These are phyloP conservation scores for Pleomassaria siparia DNA, from an alignment of 2,329 filamentous ascomycete species.

Conservation along the genomic window DNA sequence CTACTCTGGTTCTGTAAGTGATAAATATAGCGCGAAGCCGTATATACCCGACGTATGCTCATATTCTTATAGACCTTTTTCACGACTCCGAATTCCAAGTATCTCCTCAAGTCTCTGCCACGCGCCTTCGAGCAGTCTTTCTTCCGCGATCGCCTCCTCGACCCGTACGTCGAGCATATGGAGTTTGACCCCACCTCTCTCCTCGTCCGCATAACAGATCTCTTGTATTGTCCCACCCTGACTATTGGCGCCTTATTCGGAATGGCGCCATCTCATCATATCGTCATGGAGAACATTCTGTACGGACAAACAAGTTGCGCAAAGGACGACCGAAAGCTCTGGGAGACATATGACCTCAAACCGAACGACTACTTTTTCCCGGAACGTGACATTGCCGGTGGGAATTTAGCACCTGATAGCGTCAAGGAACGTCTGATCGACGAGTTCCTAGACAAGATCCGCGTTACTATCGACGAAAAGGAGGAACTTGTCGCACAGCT, in stretches of 20 bases:
- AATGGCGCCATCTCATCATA: conserved; percentile 68
- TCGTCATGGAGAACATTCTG: conserved; percentile 76
- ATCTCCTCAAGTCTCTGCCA: conserved; percentile 71
- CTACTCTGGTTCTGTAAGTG: conserved; percentile 69
- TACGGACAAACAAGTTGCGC: conserved; percentile 56
- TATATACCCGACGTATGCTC: not conserved
- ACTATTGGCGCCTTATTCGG: conserved; percentile 64
- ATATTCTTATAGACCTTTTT: conserved; percentile 62
- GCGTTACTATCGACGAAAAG: conserved; percentile 58
- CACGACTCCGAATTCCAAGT: conserved; percentile 65
- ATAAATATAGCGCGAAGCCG: conserved; percentile 11
- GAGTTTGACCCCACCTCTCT: conserved; percentile 60
- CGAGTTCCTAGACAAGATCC: conserved; percentile 66
- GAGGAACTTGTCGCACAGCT: conserved; percentile 59
- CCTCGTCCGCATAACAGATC: conserved; percentile 71
- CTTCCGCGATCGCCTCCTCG: conserved; percentile 67
- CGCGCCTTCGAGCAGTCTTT: conserved; percentile 70
- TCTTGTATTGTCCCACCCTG: conserved; percentile 58
- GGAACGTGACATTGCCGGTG: conserved; percentile 69
- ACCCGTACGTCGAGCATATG: conserved; percentile 67
- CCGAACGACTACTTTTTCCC: conserved; percentile 76
- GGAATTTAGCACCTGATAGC: conserved; percentile 62
- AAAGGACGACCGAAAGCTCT: conserved; percentile 49
- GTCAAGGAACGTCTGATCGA: conserved; percentile 68
- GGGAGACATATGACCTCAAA: conserved; percentile 76